These are phyloP conservation scores for Prosopis cineraria DNA, from an alignment of 306 rosid species.

Conservation along the genomic window DNA sequence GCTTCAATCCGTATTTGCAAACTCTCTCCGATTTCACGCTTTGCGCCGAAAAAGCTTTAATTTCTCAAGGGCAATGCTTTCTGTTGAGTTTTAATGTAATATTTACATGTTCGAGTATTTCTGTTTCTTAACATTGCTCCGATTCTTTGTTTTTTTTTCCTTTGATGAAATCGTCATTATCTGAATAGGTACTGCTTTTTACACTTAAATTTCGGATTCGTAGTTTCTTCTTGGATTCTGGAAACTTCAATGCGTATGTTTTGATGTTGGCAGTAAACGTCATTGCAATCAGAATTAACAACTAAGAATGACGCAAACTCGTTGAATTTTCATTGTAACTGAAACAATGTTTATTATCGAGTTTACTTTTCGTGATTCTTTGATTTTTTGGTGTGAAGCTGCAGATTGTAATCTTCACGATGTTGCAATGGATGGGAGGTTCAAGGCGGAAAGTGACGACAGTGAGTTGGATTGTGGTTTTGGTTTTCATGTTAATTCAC, in stretches of 20 bases:
- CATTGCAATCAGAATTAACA: not conserved
- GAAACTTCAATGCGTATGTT: not conserved
- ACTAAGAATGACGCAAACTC: not conserved
- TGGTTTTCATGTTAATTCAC: not conserved
- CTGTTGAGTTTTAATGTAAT: not conserved
- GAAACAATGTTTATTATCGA: not conserved
- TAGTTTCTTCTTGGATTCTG: not conserved
- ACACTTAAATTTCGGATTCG: not conserved
- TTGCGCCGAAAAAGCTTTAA: not conserved
- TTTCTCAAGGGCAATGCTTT: not conserved
- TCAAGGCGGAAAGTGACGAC: slow-evolving; percentile 80
- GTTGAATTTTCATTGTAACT: not conserved
- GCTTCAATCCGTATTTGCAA: not conserved
- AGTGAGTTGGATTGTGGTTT: slow-evolving; percentile 50
- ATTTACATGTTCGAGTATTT: not conserved
- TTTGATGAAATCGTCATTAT: not conserved
- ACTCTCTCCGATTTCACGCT: slow-evolving; percentile 6
- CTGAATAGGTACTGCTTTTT: not conserved
- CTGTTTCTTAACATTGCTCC: not conserved
- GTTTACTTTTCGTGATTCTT: not conserved
- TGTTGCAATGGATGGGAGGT: slow-evolving; percentile 99
- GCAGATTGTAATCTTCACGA: slow-evolving; percentile 32
- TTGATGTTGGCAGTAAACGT: not conserved
- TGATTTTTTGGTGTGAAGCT: slow-evolving; percentile 29
- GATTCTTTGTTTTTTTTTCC: not conserved